Conservation (phyloP, 2,329 filamentous ascomycete genomes). For the Aspergillus phoenicis region DNA sequence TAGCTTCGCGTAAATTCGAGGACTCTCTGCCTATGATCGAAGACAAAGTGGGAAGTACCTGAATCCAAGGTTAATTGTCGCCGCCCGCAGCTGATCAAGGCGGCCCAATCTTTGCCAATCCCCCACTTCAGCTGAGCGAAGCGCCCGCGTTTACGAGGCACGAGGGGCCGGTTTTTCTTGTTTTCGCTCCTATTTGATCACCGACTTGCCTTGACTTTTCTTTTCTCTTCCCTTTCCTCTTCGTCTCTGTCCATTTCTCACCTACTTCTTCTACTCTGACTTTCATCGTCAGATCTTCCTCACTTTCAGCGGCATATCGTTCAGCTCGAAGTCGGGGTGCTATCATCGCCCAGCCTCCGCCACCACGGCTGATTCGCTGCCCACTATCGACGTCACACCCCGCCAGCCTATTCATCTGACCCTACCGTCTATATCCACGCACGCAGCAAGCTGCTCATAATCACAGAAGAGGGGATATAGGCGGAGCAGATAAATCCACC, state of each 20-base stretch:
- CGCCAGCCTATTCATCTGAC: slow-evolving; percentile 9
- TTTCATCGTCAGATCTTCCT: slow-evolving; percentile 23
- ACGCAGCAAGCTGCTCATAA: not conserved
- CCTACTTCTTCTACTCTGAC: slow-evolving; percentile 2
- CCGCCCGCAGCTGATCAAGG: slow-evolving; percentile 6
- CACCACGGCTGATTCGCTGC: not conserved
- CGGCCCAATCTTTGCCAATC: slow-evolving; percentile 20
- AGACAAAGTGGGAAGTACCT: not conserved
- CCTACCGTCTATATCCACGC: not conserved
- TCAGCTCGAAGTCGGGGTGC: not conserved
- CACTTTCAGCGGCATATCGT: not conserved
- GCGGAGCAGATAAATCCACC: not conserved
- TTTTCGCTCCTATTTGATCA: slow-evolving; percentile 11
- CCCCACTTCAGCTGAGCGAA: slow-evolving; percentile 27
- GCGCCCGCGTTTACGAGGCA: slow-evolving; percentile 18
- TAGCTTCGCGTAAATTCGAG: not conserved
- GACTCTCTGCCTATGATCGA: not conserved
- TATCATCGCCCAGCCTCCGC: not conserved
- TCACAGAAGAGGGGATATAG: not conserved
- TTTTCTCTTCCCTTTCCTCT: slow-evolving; percentile 12
- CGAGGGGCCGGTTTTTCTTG: slow-evolving; percentile 7
- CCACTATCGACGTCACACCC: slow-evolving; percentile 3
- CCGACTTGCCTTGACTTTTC: slow-evolving; percentile 10
- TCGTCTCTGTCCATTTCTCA: slow-evolving; percentile 7
- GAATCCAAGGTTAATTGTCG: not conserved